Conservation (phyloP, 192 early-diverging fungal species). For the Mortierella hygrophila region DNA sequence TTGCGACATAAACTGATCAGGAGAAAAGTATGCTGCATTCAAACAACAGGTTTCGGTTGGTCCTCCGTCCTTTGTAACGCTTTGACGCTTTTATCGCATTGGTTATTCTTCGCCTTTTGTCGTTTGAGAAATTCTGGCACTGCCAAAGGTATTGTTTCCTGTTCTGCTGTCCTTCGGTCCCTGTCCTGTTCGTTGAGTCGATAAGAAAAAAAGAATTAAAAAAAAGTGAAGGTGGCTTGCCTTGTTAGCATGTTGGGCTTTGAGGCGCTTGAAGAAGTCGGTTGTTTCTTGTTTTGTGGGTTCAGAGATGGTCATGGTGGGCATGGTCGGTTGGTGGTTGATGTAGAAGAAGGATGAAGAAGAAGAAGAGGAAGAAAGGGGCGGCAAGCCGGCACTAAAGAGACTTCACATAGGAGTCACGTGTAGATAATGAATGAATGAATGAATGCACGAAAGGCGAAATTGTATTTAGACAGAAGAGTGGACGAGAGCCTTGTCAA, state of each 20-base stretch:
- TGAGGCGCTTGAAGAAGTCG: constrained; percentile 65
- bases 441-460: neutral
- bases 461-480: neutral
- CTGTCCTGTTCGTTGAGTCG: neutral
- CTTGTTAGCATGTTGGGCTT: constrained; percentile 65
- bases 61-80: neutral
- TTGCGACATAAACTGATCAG: neutral
- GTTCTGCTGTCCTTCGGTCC: neutral
- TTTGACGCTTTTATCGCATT: neutral
- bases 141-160: neutral
- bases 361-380: neutral
- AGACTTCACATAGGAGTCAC: neutral
- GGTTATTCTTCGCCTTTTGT: neutral
- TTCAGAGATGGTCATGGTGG: constrained; percentile 51
- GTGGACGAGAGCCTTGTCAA: neutral
- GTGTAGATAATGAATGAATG: constrained; percentile 8
- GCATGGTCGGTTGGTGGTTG: neutral
- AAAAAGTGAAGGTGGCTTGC: constrained; percentile 26
- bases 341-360: neutral
- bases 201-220: neutral
- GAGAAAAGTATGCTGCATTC: neutral
- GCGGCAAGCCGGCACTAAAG: neutral
- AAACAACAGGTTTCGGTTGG: neutral
- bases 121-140: neutral
- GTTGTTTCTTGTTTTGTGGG: constrained; percentile 62